These are phyloP conservation scores for Fomes fomentarius DNA, from an alignment of 1,284 basidiomycete species.

Conservation along the genomic window DNA sequence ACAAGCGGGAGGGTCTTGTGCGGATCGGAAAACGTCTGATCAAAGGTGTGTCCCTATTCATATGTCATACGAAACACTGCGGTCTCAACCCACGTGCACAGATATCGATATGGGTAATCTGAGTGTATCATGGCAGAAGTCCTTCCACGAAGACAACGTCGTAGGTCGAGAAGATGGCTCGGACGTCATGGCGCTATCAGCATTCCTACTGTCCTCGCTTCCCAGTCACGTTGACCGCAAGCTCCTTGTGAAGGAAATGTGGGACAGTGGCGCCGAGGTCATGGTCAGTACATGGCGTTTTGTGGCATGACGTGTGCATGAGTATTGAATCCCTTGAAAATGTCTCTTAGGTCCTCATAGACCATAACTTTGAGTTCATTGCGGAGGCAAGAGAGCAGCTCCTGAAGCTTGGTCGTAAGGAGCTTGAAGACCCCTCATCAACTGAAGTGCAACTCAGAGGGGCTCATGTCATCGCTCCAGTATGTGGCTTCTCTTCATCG, in stretches of 20 bases:
- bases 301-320: not conserved
- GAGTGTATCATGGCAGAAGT: constrained; percentile 56
- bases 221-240: constrained; percentile 65
- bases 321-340: not conserved
- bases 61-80: not conserved
- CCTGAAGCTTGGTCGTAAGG: constrained; percentile 67
- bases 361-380: constrained; percentile 83
- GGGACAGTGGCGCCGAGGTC: constrained; percentile 85
- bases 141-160: constrained; percentile 51
- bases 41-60: constrained; percentile 42
- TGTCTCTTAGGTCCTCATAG: constrained; percentile 80
- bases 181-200: constrained; percentile 77
- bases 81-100: constrained; percentile 30
- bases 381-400: constrained; percentile 84
- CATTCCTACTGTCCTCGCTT: constrained; percentile 83
- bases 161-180: constrained; percentile 42
- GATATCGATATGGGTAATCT: constrained; percentile 50
- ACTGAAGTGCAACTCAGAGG: constrained; percentile 47
- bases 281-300: constrained; percentile 51
- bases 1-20: constrained; percentile 71
- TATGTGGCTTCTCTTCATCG: constrained; percentile 48
- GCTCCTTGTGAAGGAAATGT: constrained; percentile 80
- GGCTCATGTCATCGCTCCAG: constrained; percentile 84
- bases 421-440: constrained; percentile 49
- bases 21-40: constrained; percentile 67